Evolutionary conservation across 306 rosid genomes (phyloP).

Genomic region (Quercus alba): DNA sequence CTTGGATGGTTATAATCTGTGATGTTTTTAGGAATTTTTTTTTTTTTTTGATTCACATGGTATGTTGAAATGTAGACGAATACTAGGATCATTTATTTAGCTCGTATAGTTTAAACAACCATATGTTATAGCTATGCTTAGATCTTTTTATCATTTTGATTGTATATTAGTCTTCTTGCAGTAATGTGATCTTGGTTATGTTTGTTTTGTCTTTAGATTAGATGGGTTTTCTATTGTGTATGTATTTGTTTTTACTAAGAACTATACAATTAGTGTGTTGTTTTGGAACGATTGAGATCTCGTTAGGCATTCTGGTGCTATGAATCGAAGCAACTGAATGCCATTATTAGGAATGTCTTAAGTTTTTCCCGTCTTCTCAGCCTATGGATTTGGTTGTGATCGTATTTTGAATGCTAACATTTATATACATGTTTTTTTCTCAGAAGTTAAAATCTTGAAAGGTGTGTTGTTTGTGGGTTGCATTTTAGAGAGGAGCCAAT

Average conservation of each 20-base stretch:
- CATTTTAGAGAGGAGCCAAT: neutral
- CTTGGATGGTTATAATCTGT: too few species aligned
- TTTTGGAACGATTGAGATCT: neutral
- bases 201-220: neutral
- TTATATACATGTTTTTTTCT: neutral
- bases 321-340: too few species aligned
- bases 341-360: neutral
- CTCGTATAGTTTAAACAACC: neutral
- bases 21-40: too few species aligned
- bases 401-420: neutral
- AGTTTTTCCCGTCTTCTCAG: neutral
- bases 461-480: neutral
- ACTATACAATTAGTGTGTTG: neutral
- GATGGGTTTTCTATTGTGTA: neutral
- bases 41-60: too few species aligned
- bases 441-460: neutral
- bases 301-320: neutral
- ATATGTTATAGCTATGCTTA: neutral
- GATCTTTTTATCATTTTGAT: neutral
- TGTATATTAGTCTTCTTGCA: neutral
- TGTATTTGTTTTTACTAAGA: neutral
- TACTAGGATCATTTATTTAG: neutral
- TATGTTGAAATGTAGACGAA: too few species aligned
- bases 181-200: neutral
- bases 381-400: neutral